Conservation (phyloP, 1,284 basidiomycete genomes). For the Salmacisia buchloeana region DNA sequence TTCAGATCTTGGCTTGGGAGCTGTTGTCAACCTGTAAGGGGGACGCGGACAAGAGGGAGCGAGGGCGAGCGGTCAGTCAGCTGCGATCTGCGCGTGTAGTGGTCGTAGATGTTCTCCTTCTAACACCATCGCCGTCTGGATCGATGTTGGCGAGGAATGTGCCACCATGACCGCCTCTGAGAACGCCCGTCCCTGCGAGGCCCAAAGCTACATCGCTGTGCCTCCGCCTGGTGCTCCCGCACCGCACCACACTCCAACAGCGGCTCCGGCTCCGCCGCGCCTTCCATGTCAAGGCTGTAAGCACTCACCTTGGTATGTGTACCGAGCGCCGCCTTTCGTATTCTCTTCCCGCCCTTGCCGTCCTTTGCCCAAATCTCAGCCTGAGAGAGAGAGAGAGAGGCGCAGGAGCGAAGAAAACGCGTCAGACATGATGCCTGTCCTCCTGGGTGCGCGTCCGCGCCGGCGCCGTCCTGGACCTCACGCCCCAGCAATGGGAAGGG, state of each 20-base stretch:
- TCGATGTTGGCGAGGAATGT: too few species aligned
- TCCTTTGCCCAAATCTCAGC: constrained; percentile 33
- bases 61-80: not conserved
- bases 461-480: not conserved
- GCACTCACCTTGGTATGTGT: constrained; percentile 30
- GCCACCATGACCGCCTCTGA: too few species aligned
- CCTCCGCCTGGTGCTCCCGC: too few species aligned
- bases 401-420: not conserved
- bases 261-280: too few species aligned
- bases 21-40: constrained; percentile 3
- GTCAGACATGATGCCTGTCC: too few species aligned
- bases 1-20: constrained; percentile 2
- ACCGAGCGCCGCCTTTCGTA: constrained; percentile 22
- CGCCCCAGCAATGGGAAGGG: not conserved
- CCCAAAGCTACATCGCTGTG: too few species aligned
- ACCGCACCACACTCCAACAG: too few species aligned
- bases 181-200: too few species aligned
- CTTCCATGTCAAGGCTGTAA: too few species aligned
- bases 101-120: too few species aligned
- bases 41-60: not conserved
- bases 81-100: too few species aligned
- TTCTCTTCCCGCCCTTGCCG: constrained; percentile 23
- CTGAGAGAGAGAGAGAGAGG: not conserved
- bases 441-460: not conserved
- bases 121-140: too few species aligned